Conservation (phyloP, 108 stramenopile genomes). For the Nitzschia palea region DNA sequence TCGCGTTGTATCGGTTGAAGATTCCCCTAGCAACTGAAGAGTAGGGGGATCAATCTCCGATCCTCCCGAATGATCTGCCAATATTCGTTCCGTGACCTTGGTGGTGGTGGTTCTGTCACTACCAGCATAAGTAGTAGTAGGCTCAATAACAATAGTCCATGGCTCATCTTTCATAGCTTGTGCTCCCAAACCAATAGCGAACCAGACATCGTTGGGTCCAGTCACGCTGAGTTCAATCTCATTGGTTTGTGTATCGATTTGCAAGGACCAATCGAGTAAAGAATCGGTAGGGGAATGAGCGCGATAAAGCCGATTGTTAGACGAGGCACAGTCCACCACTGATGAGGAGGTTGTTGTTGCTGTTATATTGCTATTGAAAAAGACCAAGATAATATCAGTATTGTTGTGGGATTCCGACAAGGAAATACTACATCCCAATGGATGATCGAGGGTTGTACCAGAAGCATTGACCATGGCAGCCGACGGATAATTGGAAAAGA, state of each 20-base stretch:
- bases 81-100: conserved; percentile 16
- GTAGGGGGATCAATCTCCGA: conserved; percentile 9
- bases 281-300: not conserved
- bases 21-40: not conserved
- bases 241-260: not conserved
- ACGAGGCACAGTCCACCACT: not conserved
- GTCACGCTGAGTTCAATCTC: not conserved
- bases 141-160: conserved; percentile 8
- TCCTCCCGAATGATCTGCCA: conserved; percentile 12
- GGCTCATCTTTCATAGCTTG: conserved; percentile 12
- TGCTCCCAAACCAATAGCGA: conserved; percentile 31
- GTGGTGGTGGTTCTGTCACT: conserved; percentile 2
- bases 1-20: not conserved
- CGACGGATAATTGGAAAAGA: not conserved
- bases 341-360: too few species aligned
- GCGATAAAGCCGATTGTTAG: not conserved
- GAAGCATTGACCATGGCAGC: not conserved
- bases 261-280: not conserved
- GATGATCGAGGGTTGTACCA: not conserved
- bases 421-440: not conserved
- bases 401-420: not conserved
- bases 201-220: conserved; percentile 20
- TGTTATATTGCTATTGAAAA: too few species aligned
- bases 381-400: not conserved
- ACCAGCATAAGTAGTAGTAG: not conserved